A percentile compares a stretch with the other conserved stretches of the same genome.
These are phyloP conservation scores for Fusarium marasasianum DNA, from an alignment of 2,329 filamentous ascomycete genomes.

Conservation along the genomic window DNA sequence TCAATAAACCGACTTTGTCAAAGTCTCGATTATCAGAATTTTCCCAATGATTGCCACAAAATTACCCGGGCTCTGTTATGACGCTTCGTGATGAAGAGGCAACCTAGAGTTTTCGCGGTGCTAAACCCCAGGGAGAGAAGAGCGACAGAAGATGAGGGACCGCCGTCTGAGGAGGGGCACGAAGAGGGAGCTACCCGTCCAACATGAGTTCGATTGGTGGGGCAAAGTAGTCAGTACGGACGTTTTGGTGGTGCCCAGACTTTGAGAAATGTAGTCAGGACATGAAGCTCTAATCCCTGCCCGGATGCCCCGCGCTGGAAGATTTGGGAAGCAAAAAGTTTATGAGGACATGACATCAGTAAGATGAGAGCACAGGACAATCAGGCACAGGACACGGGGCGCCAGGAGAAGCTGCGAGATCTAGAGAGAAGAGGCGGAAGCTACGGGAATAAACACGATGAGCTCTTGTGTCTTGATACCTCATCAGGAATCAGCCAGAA, in stretches of 20 bases:
- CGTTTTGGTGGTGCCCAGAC: accelerated
- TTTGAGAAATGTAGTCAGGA: constrained; percentile 22
- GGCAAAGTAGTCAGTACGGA: constrained; percentile 35
- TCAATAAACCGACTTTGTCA: not conserved
- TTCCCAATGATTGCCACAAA: constrained; percentile 27
- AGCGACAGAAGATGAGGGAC: constrained; percentile 28
- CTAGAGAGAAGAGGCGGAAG: constrained; percentile 8
- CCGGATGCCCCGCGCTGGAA: constrained; percentile 46
- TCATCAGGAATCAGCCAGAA: constrained; percentile 25
- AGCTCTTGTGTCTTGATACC: not conserved
- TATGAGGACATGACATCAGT: constrained; percentile 46
- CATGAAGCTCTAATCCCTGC: constrained; percentile 22
- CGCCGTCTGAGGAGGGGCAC: constrained; percentile 32
- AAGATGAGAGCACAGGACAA: constrained; percentile 6
- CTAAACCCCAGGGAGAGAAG: constrained; percentile 37
- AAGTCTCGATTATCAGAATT: constrained; percentile 8
- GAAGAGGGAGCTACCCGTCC: constrained; percentile 27
- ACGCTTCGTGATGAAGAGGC: constrained; percentile 27
- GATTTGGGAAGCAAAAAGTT: constrained; percentile 41
- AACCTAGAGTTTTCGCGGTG: constrained; percentile 22
- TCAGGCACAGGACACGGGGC: not conserved
- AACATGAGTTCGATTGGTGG: constrained; percentile 28
- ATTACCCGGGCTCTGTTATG: constrained; percentile 7
- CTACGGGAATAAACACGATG: constrained; percentile 23
- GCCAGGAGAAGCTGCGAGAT: constrained; percentile 1